These are phyloP conservation scores for Hypoxylon sp. DNA, from an alignment of 2,329 filamentous ascomycete species.

Conservation along the genomic window DNA sequence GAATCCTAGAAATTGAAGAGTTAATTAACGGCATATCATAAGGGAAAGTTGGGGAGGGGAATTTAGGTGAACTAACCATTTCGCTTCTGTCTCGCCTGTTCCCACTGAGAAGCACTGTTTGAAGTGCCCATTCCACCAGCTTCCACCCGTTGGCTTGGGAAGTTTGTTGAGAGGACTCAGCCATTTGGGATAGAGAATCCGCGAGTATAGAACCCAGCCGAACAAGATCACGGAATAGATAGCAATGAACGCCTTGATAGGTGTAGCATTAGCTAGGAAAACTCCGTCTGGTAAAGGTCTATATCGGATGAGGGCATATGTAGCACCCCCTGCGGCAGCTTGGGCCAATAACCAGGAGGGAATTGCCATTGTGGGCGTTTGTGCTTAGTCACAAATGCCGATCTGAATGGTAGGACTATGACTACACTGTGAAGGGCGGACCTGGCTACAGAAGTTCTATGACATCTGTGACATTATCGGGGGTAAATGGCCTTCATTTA, in stretches of 20 bases:
- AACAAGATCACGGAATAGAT: slow-evolving; percentile 15
- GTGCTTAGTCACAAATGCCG: slow-evolving; percentile 20
- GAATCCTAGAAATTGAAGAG: slow-evolving; percentile 1
- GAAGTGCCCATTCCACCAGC: slow-evolving; percentile 23
- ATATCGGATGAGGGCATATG: slow-evolving; percentile 19
- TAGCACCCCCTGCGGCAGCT: slow-evolving; percentile 17
- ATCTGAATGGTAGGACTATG: slow-evolving; percentile 11
- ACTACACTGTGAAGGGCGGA: slow-evolving; percentile 13
- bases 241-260: slow-evolving; percentile 5
- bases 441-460: slow-evolving; percentile 13
- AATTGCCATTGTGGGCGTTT: slow-evolving; percentile 10
- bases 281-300: slow-evolving; percentile 15
- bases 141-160: slow-evolving; percentile 17
- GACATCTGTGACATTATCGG: slow-evolving; percentile 9
- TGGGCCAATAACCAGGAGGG: slow-evolving; percentile 26
- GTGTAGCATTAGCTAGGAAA: slow-evolving; percentile 5
- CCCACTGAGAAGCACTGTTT: slow-evolving; percentile 22
- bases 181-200: slow-evolving; percentile 17
- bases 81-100: slow-evolving; percentile 14
- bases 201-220: slow-evolving; percentile 9
- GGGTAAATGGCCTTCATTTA: slow-evolving; percentile 20
- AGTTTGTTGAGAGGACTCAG: slow-evolving; percentile 21
- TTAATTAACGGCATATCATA: neutral
- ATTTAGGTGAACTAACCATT: slow-evolving; percentile 13
- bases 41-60: neutral